Percentiles rank a stretch among this genome's conserved stretches.
Evolutionary conservation across 805 yeast species (phyloP).

Genomic region (Candida cerambycidarum): DNA sequence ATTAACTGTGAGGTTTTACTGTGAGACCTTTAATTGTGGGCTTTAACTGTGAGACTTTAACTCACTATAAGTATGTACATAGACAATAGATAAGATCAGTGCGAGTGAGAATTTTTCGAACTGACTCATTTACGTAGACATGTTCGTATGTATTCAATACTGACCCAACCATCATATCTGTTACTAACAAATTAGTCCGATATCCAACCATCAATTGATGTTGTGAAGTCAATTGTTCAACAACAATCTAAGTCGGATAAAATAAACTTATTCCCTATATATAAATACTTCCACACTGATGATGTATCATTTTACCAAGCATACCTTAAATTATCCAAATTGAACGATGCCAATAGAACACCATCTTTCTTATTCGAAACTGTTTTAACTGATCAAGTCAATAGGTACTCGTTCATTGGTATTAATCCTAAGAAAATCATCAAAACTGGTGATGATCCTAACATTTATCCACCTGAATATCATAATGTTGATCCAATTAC

Average conservation of each 20-base stretch:
- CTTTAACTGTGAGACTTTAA: too few species aligned
- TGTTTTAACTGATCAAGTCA: conserved; percentile 82
- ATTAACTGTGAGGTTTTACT: too few species aligned
- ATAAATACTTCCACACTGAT: conserved; percentile 69
- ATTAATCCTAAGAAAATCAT: conserved; percentile 78
- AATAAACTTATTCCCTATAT: conserved; percentile 81
- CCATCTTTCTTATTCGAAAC: conserved; percentile 86
- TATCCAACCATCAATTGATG: conserved; percentile 39
- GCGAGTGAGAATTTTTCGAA: conserved; percentile 4
- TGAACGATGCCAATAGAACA: conserved; percentile 49
- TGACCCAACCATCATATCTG: too few species aligned
- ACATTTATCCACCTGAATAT: conserved; percentile 22
- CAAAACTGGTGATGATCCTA: conserved; percentile 70
- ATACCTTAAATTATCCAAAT: conserved; percentile 75
- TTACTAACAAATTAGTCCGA: conserved; percentile 22
- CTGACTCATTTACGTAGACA: conserved; percentile 3
- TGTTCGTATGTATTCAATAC: conserved; percentile 2
- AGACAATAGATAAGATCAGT: background rate
- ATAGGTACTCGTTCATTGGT: conserved; percentile 90
- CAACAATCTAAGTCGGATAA: conserved; percentile 13
- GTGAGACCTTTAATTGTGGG: too few species aligned
- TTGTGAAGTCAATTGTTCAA: conserved; percentile 26
- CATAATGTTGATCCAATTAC: conserved; percentile 76
- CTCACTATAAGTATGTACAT: background rate
- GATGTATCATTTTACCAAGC: conserved; percentile 89